Evolutionary conservation across 2,329 filamentous ascomycete species (phyloP).

Genomic region (Pyricularia pennisetigena): DNA sequence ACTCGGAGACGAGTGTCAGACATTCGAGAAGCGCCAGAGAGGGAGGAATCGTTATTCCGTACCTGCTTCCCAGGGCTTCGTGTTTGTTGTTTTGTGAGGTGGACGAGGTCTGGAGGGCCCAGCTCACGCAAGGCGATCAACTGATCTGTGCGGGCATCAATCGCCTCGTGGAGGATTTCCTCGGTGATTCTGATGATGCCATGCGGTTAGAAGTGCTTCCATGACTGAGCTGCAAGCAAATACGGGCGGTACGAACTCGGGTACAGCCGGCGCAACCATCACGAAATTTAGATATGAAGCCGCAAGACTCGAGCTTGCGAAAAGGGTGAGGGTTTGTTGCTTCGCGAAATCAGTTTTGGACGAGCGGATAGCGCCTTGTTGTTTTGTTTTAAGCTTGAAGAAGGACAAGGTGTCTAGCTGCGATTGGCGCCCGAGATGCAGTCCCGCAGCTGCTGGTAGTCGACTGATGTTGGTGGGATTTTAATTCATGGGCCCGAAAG

Average conservation of each 20-base stretch:
- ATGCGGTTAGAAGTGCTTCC: constrained; percentile 9
- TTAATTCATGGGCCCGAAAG: background rate
- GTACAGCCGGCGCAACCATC: constrained; percentile 67
- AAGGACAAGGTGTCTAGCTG: background rate
- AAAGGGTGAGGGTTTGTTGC: background rate
- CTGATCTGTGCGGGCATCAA: constrained; percentile 87
- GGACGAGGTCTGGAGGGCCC: constrained; percentile 89
- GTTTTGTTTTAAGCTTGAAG: background rate
- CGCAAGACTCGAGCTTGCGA: constrained; percentile 1
- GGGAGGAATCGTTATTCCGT: background rate
- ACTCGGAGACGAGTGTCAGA: constrained; percentile 9
- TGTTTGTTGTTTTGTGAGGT: constrained; percentile 70
- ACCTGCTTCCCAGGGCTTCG: constrained; percentile 49
- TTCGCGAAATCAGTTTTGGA: background rate
- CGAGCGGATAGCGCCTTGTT: background rate
- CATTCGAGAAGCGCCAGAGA: constrained; percentile 2
- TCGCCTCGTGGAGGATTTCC: constrained; percentile 81
- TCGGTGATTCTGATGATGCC: constrained; percentile 66
- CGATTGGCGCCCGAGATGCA: background rate
- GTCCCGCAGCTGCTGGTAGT: background rate
- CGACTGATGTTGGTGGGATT: background rate
- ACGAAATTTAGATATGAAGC: constrained; percentile 16
- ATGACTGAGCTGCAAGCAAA: constrained; percentile 2
- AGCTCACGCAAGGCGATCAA: constrained; percentile 81
- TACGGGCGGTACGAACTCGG: constrained; percentile 47